Conservation (phyloP, 305 asterid genomes). For the Rubia peregrina region DNA sequence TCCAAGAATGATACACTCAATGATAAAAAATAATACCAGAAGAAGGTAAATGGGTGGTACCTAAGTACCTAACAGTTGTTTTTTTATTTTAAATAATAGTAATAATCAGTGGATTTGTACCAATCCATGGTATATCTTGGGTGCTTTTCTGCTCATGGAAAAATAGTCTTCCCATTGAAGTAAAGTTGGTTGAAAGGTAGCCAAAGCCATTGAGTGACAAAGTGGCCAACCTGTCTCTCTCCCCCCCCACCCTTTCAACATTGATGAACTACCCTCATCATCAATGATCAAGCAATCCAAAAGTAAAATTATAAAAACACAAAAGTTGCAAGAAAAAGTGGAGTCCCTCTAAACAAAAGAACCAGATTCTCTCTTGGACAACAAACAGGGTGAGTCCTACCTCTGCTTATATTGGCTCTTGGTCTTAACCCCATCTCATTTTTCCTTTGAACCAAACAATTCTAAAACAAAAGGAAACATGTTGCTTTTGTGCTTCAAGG, state of each 20-base stretch:
- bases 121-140: background rate
- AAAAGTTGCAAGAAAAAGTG: constrained; percentile 32
- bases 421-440: constrained; percentile 15
- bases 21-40: background rate
- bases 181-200: constrained; percentile 45
- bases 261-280: constrained; percentile 32
- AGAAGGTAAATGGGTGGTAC: constrained; percentile 17
- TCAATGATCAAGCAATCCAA: constrained; percentile 39
- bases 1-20: constrained; percentile 2
- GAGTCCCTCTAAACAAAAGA: constrained; percentile 33
- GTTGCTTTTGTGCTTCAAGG: constrained; percentile 19
- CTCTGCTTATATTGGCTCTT: constrained; percentile 17
- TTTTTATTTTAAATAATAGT: constrained; percentile 4
- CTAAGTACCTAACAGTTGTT: constrained; percentile 33
- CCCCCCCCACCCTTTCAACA: constrained; percentile 14
- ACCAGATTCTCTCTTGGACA: constrained; percentile 45
- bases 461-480: constrained; percentile 22
- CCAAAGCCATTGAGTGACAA: constrained; percentile 33
- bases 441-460: constrained; percentile 22
- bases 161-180: constrained; percentile 55
- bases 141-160: constrained; percentile 7
- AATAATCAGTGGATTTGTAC: constrained; percentile 31
- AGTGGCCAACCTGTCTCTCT: constrained; percentile 32
- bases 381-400: constrained; percentile 8
- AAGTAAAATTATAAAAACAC: constrained; percentile 31